A percentile compares a stretch with the other conserved stretches of the same genome.
These are phyloP conservation scores for Juncus effusus DNA, from an alignment of 176 grass and related monocot species.

Conservation along the genomic window DNA sequence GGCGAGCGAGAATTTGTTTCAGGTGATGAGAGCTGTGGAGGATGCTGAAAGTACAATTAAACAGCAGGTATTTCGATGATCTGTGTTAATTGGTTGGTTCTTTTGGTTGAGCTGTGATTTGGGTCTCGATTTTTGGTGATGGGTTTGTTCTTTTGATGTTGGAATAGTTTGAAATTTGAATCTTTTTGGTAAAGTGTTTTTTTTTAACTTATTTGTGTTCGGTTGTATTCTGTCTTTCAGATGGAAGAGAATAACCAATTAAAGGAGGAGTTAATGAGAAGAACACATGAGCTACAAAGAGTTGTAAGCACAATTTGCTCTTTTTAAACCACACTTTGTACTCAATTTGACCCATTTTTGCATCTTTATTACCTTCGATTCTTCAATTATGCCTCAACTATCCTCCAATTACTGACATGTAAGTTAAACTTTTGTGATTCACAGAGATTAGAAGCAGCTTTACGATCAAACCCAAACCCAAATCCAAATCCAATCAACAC, in stretches of 20 bases:
- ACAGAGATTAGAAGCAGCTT: constrained; percentile 26
- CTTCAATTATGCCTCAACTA: too few species aligned
- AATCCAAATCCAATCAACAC: constrained; percentile 5
- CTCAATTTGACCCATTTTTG: constrained; percentile 12
- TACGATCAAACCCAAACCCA: not conserved
- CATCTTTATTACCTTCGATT: not conserved
- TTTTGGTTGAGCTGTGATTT: too few species aligned
- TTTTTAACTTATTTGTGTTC: not conserved
- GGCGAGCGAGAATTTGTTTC: constrained; percentile 27
- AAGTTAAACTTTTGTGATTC: not conserved
- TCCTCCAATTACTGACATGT: not conserved
- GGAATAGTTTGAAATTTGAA: too few species aligned
- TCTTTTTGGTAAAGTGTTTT: too few species aligned
- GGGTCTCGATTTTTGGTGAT: constrained; percentile 1
- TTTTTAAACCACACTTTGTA: not conserved
- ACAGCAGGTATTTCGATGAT: constrained; percentile 46
- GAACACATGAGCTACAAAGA: constrained; percentile 56
- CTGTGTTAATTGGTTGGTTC: too few species aligned
- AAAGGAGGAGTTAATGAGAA: constrained; percentile 64
- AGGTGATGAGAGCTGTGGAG: constrained; percentile 68
- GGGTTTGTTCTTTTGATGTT: not conserved
- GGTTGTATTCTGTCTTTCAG: constrained; percentile 26
- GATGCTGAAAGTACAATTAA: constrained; percentile 74
- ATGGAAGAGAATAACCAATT: constrained; percentile 68
- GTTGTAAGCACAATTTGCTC: constrained; percentile 40